Evolutionary conservation across 169 alveolate genomes (phyloP), one percentile per base, ranked within the genome.

Genomic region (Plasmodium berghei): DNA sequence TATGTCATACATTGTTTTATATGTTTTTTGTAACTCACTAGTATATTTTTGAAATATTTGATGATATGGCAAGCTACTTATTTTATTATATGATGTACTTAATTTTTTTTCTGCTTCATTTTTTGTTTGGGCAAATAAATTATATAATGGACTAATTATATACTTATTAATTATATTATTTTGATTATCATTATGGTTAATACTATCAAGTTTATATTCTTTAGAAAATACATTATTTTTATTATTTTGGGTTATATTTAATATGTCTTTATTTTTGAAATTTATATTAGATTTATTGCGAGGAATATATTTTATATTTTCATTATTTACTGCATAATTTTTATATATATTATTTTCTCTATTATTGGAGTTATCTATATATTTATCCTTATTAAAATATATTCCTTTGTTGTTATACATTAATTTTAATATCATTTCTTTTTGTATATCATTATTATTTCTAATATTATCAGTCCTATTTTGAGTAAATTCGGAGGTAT

Each of bases 351-450:
- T 56, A 56, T 56, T 56, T 56, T 18, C 20, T 14, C 20, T 56
- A 56, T 16, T 12, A 56, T 56, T 34, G 8, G 42, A 34, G 42
- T 34, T 34, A 4, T 42, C 20, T 10, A 24, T 42, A 45, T 80
- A 6, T 10, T 80, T 72, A 80, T 80, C 90, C 6, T 80, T 22
- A 48, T 80, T 58, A 67, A 80, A 80, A 49, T 67, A 80, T 5
- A 80, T 80, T 2, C 90, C 90, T 20, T 80, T 80, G 69, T 80
- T 67, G 52, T 80, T 80, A 55, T 80, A 80, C 83, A 80, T 67
- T 20, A 80, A 28, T 59, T 80, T 80, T 67, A 80, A 55, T 80
- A 80, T 56, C 3, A 80, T 80, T 34, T 80, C 90, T 48, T 62
- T 80, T 49, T 80, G 75, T 14, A 16, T 70, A 12, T 16, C 18